Percentiles rank a stretch among this genome's conserved stretches.
Evolutionary conservation across 257 asterid species (phyloP).

Genomic region (Gentiana dahurica): DNA sequence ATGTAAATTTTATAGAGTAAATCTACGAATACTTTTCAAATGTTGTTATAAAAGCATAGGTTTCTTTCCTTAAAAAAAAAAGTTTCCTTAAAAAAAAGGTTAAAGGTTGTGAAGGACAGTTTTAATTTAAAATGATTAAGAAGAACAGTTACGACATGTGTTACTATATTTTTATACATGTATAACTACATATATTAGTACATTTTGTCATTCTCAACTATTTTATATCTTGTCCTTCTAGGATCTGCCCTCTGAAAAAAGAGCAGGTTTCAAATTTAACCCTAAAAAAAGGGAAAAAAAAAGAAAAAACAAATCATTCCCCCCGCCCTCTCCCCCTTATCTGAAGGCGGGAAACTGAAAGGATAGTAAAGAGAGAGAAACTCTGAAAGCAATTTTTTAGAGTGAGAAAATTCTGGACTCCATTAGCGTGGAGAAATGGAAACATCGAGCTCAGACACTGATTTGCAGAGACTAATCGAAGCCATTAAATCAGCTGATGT

Average conservation of each 20-base stretch:
- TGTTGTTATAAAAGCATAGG: neutral
- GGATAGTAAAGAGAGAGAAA: conserved; percentile 5
- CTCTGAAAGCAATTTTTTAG: neutral
- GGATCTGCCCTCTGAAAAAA: neutral
- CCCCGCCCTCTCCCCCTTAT: neutral
- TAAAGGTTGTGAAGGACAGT: no score
- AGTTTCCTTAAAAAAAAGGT: neutral
- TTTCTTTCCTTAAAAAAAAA: neutral
- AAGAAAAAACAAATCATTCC: no score
- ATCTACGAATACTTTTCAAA: no score
- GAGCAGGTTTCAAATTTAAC: neutral
- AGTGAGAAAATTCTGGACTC: conserved; percentile 2
- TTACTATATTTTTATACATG: neutral
- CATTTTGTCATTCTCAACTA: no score
- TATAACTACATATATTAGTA: neutral
- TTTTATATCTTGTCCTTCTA: no score
- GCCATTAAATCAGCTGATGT: conserved; percentile 67
- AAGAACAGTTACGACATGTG: no score
- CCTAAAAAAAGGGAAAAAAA: neutral
- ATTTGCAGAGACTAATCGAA: conserved; percentile 40
- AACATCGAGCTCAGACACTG: conserved; percentile 27
- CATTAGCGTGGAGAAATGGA: conserved; percentile 23
- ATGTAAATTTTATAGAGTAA: no score
- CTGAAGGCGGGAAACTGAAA: conserved; percentile 32
- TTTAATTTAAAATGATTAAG: no score